Evolutionary conservation across 2,329 filamentous ascomycete species (phyloP), one percentile per base, ranked within the genome.

Genomic region (Furcasterigmium sp.): DNA sequence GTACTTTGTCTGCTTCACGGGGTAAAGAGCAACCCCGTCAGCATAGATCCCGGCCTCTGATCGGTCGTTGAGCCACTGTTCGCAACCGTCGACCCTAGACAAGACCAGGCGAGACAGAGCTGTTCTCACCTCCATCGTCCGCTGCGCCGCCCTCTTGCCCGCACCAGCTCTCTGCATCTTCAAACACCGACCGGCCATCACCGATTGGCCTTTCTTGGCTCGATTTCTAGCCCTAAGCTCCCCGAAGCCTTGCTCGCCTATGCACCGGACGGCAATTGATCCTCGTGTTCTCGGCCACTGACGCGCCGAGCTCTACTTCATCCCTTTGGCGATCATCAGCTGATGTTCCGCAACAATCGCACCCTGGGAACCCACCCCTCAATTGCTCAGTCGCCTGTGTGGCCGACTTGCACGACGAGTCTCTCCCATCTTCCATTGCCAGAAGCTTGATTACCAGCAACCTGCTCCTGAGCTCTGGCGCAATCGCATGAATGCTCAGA

Each of bases 1-100:
- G 43, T 39, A 10, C 38, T 32, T 28, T 43, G 21, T 26, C 23
- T 14, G n/a, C 14, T 38, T 43, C 37, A 32, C 29, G n/a, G n/a
- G n/a, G n/a, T n/a, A n/a, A n/a, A n/a, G n/a, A n/a, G n/a, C n/a
- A n/a, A n/a, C n/a, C n/a, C n/a, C n/a, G n/a, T n/a, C n/a, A n/a
- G n/a, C n/a, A n/a, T n/a, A n/a, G n/a, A n/a, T n/a, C n/a, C n/a
- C n/a, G n/a, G 30, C 14, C 30, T n/a, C 32, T 35, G 17, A 35
- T 15, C n/a, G 18, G 17, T 35, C 18, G 32, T 9, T 17, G 32
- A 35, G 11, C n/a, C 15, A 17, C 11, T 15, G 18, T 35, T 35
- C 32, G 32, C 32, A 35, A 35, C n/a, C 32, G n/a, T 15, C 29
- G 14, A 7, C 13, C 29, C 14, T 9, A 32, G n/a, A n/a, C n/a